Percentiles rank a stretch among this genome's conserved stretches.
These are phyloP conservation scores for Acanthamoeba healyi DNA, from an alignment of 208 protist species.

Conservation along the genomic window DNA sequence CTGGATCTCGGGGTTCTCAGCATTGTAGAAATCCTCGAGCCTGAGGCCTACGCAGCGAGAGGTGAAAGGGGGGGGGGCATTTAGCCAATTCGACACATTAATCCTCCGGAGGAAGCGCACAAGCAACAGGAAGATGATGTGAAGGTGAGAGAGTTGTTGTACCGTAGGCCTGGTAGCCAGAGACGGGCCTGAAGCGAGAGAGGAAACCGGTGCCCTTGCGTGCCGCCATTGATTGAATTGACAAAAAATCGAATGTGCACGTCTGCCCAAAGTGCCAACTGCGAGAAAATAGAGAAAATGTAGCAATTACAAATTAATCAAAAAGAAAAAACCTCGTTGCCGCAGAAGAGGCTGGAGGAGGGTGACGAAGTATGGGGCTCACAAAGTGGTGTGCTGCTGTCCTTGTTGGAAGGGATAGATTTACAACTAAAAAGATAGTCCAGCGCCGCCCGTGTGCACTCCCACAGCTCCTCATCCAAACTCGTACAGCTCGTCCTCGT, in stretches of 20 bases:
- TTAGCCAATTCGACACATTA: neutral
- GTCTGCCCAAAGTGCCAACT: neutral
- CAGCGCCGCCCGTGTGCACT: neutral
- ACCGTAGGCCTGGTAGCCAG: conserved; percentile 63
- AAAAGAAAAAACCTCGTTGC: neutral
- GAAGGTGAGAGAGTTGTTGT: neutral
- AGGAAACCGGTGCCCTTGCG: conserved; percentile 45
- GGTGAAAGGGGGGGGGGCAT: neutral
- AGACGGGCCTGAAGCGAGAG: conserved; percentile 68
- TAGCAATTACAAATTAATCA: neutral
- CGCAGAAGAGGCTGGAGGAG: neutral
- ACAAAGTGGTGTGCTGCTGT: too few relatives aligned
- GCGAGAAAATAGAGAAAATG: neutral
- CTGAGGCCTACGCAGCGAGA: conserved; percentile 23
- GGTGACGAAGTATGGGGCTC: too few relatives aligned
- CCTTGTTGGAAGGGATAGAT: too few relatives aligned
- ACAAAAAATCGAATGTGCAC: neutral
- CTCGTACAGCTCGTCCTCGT: conserved; percentile 53
- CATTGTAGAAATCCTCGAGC: conserved; percentile 68
- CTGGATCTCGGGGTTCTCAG: conserved; percentile 37
- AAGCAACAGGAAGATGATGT: too few relatives aligned
- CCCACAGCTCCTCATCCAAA: conserved; percentile 59
- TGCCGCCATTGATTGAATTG: conserved; percentile 23
- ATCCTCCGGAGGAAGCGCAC: neutral
- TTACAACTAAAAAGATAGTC: neutral